phyloP scores from a whole-genome alignment of 768 basidiomycete species.

The Mycena olivaceomarginata region DNA sequence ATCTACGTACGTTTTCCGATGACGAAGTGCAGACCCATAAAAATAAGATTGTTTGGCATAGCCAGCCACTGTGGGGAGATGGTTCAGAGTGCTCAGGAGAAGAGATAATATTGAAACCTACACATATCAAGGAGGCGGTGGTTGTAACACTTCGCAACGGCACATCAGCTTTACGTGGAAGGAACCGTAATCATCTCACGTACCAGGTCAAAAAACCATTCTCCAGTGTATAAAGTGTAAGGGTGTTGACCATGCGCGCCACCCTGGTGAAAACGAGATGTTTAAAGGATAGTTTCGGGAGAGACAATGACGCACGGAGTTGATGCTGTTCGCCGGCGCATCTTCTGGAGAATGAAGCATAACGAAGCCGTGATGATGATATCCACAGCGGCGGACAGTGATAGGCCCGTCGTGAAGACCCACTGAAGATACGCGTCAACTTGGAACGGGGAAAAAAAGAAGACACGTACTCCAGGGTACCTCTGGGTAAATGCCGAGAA shows the following conservation, averaged over 20 bases:
- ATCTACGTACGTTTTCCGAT: conserved; percentile 54
- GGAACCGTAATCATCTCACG: neutral
- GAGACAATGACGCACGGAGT: conserved; percentile 27
- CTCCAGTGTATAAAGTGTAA: conserved; percentile 60
- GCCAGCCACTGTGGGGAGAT: conserved; percentile 51
- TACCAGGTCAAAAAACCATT: conserved; percentile 57
- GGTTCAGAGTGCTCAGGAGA: neutral
- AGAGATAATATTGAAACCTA: conserved; percentile 37
- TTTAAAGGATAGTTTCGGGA: too few species aligned
- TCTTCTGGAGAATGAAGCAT: conserved; percentile 54
- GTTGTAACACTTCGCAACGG: conserved; percentile 49
- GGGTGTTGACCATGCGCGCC: conserved; percentile 55
- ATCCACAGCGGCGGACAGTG: conserved; percentile 59
- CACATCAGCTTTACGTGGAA: neutral
- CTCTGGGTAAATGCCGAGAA: conserved; percentile 23
- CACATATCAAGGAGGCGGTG: conserved; percentile 58
- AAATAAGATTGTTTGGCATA: conserved; percentile 58
- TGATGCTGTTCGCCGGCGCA: conserved; percentile 41
- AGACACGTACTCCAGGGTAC: conserved; percentile 27
- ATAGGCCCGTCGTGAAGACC: conserved; percentile 62
- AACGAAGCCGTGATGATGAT: conserved; percentile 56
- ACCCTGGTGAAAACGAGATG: conserved; percentile 45
- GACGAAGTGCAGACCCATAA: conserved; percentile 60
- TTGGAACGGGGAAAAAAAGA: neutral
- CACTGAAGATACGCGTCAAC: conserved; percentile 48